Evolutionary conservation across 2,329 filamentous ascomycete species (phyloP).

Genomic region (Laburnicola sp.): DNA sequence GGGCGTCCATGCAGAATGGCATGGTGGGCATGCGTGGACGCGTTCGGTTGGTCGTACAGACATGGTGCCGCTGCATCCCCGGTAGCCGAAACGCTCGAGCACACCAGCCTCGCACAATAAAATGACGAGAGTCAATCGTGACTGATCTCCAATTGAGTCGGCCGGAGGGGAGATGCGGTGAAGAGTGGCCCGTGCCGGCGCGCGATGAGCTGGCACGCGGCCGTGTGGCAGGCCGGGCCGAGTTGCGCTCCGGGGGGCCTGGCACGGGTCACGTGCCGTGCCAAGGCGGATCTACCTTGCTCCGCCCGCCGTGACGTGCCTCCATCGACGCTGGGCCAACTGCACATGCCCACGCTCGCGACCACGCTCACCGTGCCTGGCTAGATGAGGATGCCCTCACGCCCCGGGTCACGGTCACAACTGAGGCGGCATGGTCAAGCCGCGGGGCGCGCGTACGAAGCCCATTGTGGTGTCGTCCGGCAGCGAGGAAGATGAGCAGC

Average conservation of each 20-base stretch:
- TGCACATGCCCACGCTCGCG: constrained; percentile 13
- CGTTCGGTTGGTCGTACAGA: constrained; percentile 34
- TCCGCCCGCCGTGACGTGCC: constrained; percentile 11
- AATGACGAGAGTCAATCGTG: background rate
- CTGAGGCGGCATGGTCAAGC: constrained; percentile 45
- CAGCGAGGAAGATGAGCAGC: constrained; percentile 30
- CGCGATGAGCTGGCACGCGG: background rate
- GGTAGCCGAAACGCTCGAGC: constrained; percentile 30
- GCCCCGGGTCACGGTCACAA: constrained; percentile 15
- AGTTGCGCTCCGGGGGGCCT: background rate
- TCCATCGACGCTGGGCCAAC: constrained; percentile 13
- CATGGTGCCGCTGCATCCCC: constrained; percentile 17
- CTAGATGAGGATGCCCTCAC: constrained; percentile 35
- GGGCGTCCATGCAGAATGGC: constrained; percentile 30
- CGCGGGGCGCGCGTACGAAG: constrained; percentile 43
- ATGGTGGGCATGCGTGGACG: constrained; percentile 38
- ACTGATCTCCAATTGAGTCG: background rate
- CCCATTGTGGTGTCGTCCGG: constrained; percentile 44
- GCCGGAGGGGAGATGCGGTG: constrained; percentile 10
- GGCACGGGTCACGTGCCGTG: constrained; percentile 14
- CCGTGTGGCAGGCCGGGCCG: no score
- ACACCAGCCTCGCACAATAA: constrained; percentile 1
- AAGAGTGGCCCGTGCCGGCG: background rate
- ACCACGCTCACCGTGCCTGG: constrained; percentile 10
- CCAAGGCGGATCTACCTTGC: constrained; percentile 18